These are phyloP conservation scores for Backusella morwellensis DNA, from an alignment of 192 early-diverging fungal genomes.

Conservation along the genomic window DNA sequence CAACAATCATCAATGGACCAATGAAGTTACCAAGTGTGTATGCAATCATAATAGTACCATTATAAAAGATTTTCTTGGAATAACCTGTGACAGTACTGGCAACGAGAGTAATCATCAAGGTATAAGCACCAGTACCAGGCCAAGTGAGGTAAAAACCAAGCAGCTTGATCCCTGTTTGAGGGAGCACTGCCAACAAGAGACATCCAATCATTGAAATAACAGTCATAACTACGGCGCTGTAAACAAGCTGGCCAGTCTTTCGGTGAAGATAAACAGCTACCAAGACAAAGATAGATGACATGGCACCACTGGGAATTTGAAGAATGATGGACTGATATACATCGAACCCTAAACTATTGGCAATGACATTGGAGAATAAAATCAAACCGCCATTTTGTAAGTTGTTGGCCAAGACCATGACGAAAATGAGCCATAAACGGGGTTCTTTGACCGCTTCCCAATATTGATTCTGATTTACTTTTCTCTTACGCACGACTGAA, in stretches of 20 bases:
- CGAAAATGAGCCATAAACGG: slow-evolving; percentile 12
- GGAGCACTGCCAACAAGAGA: not conserved
- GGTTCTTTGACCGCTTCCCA: slow-evolving; percentile 26
- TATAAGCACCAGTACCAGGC: not conserved
- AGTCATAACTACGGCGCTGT: not conserved
- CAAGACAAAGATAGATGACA: not conserved
- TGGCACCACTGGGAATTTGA: not conserved
- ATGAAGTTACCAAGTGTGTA: slow-evolving; percentile 20
- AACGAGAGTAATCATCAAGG: not conserved
- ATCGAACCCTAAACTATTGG: slow-evolving; percentile 13
- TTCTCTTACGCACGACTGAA: not conserved
- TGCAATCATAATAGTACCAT: not conserved
- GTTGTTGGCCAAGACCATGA: not conserved
- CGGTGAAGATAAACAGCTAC: not conserved
- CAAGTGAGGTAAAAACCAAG: not conserved
- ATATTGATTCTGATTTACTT: slow-evolving; percentile 14
- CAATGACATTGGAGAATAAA: slow-evolving; percentile 14
- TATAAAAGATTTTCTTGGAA: slow-evolving; percentile 14
- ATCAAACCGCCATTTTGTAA: slow-evolving; percentile 26
- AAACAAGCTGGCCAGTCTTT: not conserved
- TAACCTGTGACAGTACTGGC: slow-evolving; percentile 8
- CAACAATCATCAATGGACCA: slow-evolving; percentile 21
- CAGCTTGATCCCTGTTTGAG: not conserved
- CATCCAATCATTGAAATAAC: not conserved
- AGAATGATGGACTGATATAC: not conserved